These are phyloP conservation scores for Vaccinium darrowii DNA, from an alignment of 148 eudicot species.

Conservation along the genomic window DNA sequence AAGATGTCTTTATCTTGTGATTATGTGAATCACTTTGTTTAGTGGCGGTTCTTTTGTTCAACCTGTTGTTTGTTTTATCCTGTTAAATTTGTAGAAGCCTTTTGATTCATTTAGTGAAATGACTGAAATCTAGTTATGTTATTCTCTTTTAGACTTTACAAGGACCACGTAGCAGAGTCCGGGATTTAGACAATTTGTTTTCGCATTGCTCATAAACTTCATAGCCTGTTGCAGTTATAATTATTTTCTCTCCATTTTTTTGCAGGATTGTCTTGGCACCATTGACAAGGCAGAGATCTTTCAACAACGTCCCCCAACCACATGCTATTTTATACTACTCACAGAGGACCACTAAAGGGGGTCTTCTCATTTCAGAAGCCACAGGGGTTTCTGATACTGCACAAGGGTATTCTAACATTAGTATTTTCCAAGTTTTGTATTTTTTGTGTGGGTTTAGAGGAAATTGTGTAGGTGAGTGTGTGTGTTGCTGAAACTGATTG, in stretches of 20 bases:
- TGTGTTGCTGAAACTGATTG: not conserved
- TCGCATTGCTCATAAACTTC: not conserved
- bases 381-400: conserved; percentile 47
- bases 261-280: conserved; percentile 26
- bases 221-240: not conserved
- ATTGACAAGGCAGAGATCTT: conserved; percentile 47
- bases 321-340: conserved; percentile 44
- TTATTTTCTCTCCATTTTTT: not conserved
- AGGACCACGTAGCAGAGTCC: not conserved
- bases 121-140: not conserved
- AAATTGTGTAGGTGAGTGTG: too few relatives aligned
- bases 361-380: conserved; percentile 32
- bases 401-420: not conserved
- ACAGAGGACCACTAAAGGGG: conserved; percentile 33
- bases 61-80: not conserved
- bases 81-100: not conserved
- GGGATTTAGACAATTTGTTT: not conserved
- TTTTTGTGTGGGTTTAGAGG: too few relatives aligned
- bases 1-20: not conserved
- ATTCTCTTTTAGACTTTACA: not conserved
- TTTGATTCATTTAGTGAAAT: not conserved
- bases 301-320: conserved; percentile 41
- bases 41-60: not conserved
- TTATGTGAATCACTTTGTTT: not conserved
- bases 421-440: too few relatives aligned